A percentile compares a stretch with the other conserved stretches of the same genome.
Conservation (phyloP, 805 yeast species). For the Saccharomycopsis guyanensis region DNA sequence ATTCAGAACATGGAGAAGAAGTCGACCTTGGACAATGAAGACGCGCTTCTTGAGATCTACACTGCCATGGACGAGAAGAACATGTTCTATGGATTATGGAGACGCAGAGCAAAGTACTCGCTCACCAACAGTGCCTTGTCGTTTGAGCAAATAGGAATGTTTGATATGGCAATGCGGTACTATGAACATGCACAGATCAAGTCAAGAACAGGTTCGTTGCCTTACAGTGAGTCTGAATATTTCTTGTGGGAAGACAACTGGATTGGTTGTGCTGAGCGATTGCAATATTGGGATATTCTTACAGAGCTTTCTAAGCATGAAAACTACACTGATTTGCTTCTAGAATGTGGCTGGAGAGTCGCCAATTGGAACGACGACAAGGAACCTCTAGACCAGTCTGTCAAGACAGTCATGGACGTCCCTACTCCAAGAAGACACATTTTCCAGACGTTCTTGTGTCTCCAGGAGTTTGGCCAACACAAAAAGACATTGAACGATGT, state of each 20-base stretch:
- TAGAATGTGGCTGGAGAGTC: conserved; percentile 99
- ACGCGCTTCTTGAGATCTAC: conserved; percentile 85
- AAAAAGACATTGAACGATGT: conserved; percentile 80
- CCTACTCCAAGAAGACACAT: conserved; percentile 97
- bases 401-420: conserved; percentile 94
- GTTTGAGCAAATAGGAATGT: conserved; percentile 88
- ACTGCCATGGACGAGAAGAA: conserved; percentile 88
- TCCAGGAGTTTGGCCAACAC: conserved; percentile 91
- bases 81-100: conserved; percentile 96
- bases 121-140: conserved; percentile 92
- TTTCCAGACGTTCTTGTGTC: conserved; percentile 85
- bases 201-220: conserved; percentile 90
- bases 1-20: conserved; percentile 74
- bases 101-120: conserved; percentile 88
- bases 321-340: conserved; percentile 86
- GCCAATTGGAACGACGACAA: conserved; percentile 97
- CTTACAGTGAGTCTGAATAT: conserved; percentile 92
- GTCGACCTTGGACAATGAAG: conserved; percentile 70
- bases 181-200: conserved; percentile 96
- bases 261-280: conserved; percentile 93
- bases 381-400: conserved; percentile 89
- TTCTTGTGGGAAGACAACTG: conserved; percentile 98
- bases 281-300: conserved; percentile 96
- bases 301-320: conserved; percentile 97
- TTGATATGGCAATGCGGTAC: conserved; percentile 89